Evolutionary conservation across 2,329 filamentous ascomycete genomes (phyloP).

Genomic region (Aureobasidium uvarum): DNA sequence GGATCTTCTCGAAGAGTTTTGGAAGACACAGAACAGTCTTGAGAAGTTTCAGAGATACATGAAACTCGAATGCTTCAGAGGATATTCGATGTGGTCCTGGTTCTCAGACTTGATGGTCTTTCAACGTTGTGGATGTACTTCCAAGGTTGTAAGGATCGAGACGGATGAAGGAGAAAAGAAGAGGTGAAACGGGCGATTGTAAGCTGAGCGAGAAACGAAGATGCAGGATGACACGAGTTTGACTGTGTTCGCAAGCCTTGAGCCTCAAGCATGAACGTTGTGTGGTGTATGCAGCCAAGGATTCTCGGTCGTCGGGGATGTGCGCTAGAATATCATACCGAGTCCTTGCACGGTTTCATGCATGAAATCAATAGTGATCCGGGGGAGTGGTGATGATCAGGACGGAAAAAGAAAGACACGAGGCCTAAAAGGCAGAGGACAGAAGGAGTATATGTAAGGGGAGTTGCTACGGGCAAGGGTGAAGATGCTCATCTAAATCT

Average conservation of each 20-base stretch:
- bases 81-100: not conserved
- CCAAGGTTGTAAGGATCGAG: not conserved
- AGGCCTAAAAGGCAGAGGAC: conserved; percentile 19
- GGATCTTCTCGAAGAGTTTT: not conserved
- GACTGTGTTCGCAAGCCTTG: conserved; percentile 13
- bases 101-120: not conserved
- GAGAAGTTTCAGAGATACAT: conserved; percentile 7
- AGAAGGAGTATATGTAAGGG: conserved; percentile 23
- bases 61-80: conserved; percentile 4
- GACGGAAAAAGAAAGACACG: conserved; percentile 6
- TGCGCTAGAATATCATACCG: conserved; percentile 25
- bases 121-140: not conserved
- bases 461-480: not conserved
- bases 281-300: conserved; percentile 25
- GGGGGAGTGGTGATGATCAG: conserved; percentile 13
- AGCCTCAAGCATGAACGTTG: conserved; percentile 25
- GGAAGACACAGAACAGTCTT: not conserved
- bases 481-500: conserved; percentile 14
- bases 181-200: conserved; percentile 21
- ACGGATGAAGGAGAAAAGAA: conserved; percentile 14
- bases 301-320: conserved; percentile 23
- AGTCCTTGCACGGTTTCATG: conserved; percentile 24
- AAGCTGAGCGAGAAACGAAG: conserved; percentile 18
- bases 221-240: conserved; percentile 24
- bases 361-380: conserved; percentile 25